These are phyloP conservation scores for Coniella lustricola DNA, from an alignment of 2,329 filamentous ascomycete genomes.

Conservation along the genomic window DNA sequence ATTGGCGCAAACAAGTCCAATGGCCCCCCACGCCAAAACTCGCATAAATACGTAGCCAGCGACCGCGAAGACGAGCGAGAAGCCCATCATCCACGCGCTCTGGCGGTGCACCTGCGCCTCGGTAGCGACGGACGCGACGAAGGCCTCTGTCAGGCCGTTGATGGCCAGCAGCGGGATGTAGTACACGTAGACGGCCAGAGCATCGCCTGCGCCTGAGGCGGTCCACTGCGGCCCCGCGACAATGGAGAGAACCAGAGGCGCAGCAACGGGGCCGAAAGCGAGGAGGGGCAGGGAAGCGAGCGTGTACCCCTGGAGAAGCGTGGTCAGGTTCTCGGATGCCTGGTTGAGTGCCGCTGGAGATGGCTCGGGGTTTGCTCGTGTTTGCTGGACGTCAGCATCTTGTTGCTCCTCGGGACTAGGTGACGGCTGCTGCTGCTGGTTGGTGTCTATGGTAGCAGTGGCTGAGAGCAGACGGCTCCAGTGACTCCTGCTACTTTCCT, in stretches of 20 bases:
- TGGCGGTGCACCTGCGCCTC: conserved; percentile 69
- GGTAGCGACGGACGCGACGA: conserved; percentile 80
- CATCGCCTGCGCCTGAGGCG: conserved; percentile 61
- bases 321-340: conserved; percentile 47
- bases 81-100: conserved; percentile 75
- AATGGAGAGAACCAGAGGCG: conserved; percentile 65
- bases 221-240: conserved; percentile 75
- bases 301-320: conserved; percentile 65
- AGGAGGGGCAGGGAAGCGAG: conserved; percentile 65
- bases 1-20: conserved; percentile 80
- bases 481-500: conserved; percentile 85
- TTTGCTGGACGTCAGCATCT: conserved; percentile 16
- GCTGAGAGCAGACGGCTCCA: conserved; percentile 69
- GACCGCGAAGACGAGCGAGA: conserved; percentile 67
- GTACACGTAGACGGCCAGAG: conserved; percentile 77
- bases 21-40: conserved; percentile 63
- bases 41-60: conserved; percentile 70
- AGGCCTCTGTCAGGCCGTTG: conserved; percentile 88
- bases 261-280: conserved; percentile 66
- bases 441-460: conserved; percentile 26
- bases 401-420: neutral
- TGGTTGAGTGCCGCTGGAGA: conserved; percentile 26
- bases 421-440: neutral
- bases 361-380: conserved; percentile 8
- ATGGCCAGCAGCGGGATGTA: conserved; percentile 89